phyloP scores from a whole-genome alignment of 306 rosid genomes.

The Corylus americana region DNA sequence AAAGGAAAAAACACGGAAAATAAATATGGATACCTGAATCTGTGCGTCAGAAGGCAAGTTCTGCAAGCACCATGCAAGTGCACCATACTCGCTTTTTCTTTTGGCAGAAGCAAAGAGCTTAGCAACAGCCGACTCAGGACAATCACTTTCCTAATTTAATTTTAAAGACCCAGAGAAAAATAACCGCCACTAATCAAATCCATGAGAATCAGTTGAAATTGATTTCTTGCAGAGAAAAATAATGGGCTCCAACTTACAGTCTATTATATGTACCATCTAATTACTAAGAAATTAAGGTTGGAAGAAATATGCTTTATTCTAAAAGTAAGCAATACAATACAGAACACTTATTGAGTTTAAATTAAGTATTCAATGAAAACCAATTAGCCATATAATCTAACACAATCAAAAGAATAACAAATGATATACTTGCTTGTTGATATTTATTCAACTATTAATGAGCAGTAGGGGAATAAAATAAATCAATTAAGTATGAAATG shows the following conservation, averaged over 20 bases:
- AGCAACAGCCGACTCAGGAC: conserved; percentile 80
- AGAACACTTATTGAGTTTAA: too few species aligned
- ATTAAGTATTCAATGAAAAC: too few species aligned
- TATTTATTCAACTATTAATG: neutral
- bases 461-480: neutral
- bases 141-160: conserved; percentile 70
- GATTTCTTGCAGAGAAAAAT: neutral
- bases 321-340: neutral
- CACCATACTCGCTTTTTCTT: conserved; percentile 50
- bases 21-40: conserved; percentile 47
- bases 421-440: neutral
- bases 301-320: neutral
- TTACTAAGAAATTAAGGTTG: neutral
- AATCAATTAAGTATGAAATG: neutral
- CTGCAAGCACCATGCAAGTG: conserved; percentile 63
- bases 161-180: conserved; percentile 20
- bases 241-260: neutral
- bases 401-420: neutral
- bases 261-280: neutral
- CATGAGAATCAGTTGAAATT: neutral
- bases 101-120: conserved; percentile 77
- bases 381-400: neutral
- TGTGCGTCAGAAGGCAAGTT: conserved; percentile 76
- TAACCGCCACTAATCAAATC: conserved; percentile 1
- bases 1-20: neutral